phyloP scores from a whole-genome alignment of 106 monocot genomes.

The Iris macrosiphon region DNA sequence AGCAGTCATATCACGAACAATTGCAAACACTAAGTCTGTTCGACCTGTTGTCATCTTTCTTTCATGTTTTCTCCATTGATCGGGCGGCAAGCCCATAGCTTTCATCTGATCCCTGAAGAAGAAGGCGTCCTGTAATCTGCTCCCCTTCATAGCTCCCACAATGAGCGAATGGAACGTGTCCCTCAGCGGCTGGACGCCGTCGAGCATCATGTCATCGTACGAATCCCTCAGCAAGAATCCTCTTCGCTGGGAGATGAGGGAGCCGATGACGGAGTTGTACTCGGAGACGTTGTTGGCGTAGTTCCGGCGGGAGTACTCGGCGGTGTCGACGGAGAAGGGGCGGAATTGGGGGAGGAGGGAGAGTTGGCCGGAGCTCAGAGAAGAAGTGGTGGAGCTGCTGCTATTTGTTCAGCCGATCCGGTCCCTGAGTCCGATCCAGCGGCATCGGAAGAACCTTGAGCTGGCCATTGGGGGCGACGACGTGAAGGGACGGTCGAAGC shows the following conservation, averaged over 20 bases:
- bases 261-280: conserved; percentile 88
- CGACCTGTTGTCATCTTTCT: conserved; percentile 72
- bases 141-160: conserved; percentile 93
- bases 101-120: conserved; percentile 95
- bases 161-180: conserved; percentile 92
- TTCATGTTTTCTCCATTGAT: too few relatives aligned
- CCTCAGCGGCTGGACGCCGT: conserved; percentile 85
- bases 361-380: conserved; percentile 3
- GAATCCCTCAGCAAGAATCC: conserved; percentile 88
- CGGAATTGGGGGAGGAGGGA: not conserved
- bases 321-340: conserved; percentile 20
- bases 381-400: too few relatives aligned
- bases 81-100: conserved; percentile 73
- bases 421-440: too few relatives aligned
- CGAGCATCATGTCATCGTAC: conserved; percentile 97
- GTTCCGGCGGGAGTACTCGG: conserved; percentile 67
- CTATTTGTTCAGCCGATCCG: too few relatives aligned
- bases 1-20: conserved; percentile 98
- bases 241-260: conserved; percentile 73
- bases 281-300: conserved; percentile 82
- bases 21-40: conserved; percentile 84
- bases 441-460: too few relatives aligned
- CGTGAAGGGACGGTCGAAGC: too few relatives aligned
- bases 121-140: conserved; percentile 85
- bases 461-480: too few relatives aligned